phyloP scores from a whole-genome alignment of 805 yeast species.

The Schwanniomyces vanrijiae region DNA sequence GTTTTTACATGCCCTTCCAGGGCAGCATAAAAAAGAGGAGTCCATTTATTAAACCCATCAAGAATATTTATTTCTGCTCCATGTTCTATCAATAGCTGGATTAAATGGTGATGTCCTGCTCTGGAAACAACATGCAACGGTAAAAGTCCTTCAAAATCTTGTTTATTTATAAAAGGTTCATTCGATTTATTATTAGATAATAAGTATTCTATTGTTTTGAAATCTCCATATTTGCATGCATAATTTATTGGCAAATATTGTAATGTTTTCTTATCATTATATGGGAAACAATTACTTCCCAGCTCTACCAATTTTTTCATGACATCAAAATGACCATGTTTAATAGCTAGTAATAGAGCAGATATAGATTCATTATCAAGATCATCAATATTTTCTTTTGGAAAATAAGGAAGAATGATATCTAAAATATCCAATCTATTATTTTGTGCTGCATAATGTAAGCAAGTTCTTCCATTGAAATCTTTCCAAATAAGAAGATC shows the following conservation, averaged over 20 bases:
- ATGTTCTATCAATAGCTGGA: conserved; percentile 65
- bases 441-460: conserved; percentile 80
- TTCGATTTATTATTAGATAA: conserved; percentile 39
- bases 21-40: conserved; percentile 89
- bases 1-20: conserved; percentile 77
- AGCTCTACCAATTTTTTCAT: conserved; percentile 29
- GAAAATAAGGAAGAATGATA: conserved; percentile 39
- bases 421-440: conserved; percentile 45
- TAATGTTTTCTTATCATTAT: conserved; percentile 50
- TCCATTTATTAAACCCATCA: conserved; percentile 90
- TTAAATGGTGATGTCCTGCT: conserved; percentile 70
- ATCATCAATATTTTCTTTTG: conserved; percentile 41
- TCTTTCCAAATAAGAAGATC: conserved; percentile 46
- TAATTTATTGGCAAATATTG: conserved; percentile 77
- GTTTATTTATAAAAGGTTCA: conserved; percentile 42
- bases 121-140: conserved; percentile 89
- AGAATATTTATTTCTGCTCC: conserved; percentile 74
- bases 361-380: conserved; percentile 77
- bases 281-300: conserved; percentile 41
- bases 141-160: conserved; percentile 83
- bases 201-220: conserved; percentile 63
- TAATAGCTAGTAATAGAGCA: conserved; percentile 78
- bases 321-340: conserved; percentile 55
- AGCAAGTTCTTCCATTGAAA: conserved; percentile 73
- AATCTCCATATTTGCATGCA: conserved; percentile 85